Conservation (phyloP, 2,329 filamentous ascomycete genomes). For the Epichloe sylvatica region DNA sequence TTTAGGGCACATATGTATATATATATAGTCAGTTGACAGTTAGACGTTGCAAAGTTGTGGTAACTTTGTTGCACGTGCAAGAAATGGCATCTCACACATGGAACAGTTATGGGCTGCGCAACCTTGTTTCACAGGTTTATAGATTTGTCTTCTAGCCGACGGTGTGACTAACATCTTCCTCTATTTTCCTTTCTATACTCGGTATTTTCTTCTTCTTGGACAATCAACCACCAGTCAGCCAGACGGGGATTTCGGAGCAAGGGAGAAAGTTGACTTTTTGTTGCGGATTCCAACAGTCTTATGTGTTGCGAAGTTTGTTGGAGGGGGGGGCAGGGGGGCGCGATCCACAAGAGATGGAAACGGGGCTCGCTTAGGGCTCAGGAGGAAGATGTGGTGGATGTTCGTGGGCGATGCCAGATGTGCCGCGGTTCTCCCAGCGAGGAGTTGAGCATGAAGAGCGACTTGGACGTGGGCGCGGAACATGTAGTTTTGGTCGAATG, state of each 20-base stretch:
- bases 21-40: not conserved
- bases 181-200: not conserved
- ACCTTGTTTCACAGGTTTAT: not conserved
- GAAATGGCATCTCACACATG: not conserved
- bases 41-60: not conserved
- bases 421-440: not conserved
- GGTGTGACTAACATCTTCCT: not conserved
- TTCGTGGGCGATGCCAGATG: not conserved
- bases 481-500: not conserved
- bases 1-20: slow-evolving; percentile 2
- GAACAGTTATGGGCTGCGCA: not conserved
- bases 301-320: not conserved
- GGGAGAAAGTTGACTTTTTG: not conserved
- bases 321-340: too few species aligned
- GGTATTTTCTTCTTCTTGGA: not conserved
- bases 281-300: not conserved
- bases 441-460: not conserved
- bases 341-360: too few species aligned
- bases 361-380: too few species aligned
- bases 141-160: not conserved
- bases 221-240: not conserved
- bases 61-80: not conserved
- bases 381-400: not conserved
- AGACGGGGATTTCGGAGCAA: not conserved
- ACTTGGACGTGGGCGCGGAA: not conserved